A percentile compares a stretch with the other conserved stretches of the same genome.
Conservation (phyloP, 2,329 filamentous ascomycete species). For the Camillea tinctor region DNA sequence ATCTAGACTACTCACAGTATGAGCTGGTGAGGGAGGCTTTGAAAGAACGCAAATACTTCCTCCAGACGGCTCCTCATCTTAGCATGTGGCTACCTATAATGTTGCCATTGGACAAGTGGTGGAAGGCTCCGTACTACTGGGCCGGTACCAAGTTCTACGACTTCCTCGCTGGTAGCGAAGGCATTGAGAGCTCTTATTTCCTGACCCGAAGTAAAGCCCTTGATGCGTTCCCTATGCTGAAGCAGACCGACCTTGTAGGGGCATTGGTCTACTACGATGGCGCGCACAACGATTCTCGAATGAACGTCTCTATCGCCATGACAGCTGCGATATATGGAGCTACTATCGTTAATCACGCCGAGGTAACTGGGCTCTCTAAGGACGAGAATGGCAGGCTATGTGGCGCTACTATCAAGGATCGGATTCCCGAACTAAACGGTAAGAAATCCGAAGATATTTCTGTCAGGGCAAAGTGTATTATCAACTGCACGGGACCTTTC, state of each 20-base stretch:
- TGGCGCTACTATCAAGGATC: conserved; percentile 71
- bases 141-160: conserved; percentile 80
- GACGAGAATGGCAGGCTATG: conserved; percentile 70
- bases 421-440: conserved; percentile 65
- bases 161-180: conserved; percentile 79
- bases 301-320: conserved; percentile 88
- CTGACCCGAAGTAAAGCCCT: conserved; percentile 82
- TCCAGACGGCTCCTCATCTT: conserved; percentile 72
- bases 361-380: conserved; percentile 75
- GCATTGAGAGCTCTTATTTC: conserved; percentile 87
- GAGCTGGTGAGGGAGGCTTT: conserved; percentile 69
- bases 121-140: conserved; percentile 77
- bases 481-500: conserved; percentile 89
- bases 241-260: conserved; percentile 73
- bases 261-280: conserved; percentile 90
- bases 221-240: conserved; percentile 86
- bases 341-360: conserved; percentile 79
- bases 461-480: conserved; percentile 75
- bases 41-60: conserved; percentile 72
- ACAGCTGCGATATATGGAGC: conserved; percentile 84
- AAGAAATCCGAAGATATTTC: conserved; percentile 61
- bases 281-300: conserved; percentile 86
- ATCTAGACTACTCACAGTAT: conserved; percentile 72
- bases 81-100: conserved; percentile 74
- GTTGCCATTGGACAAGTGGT: conserved; percentile 73